Evolutionary conservation across 2,329 filamentous ascomycete species (phyloP).

Genomic region (Malbranchea cinnamomea): DNA sequence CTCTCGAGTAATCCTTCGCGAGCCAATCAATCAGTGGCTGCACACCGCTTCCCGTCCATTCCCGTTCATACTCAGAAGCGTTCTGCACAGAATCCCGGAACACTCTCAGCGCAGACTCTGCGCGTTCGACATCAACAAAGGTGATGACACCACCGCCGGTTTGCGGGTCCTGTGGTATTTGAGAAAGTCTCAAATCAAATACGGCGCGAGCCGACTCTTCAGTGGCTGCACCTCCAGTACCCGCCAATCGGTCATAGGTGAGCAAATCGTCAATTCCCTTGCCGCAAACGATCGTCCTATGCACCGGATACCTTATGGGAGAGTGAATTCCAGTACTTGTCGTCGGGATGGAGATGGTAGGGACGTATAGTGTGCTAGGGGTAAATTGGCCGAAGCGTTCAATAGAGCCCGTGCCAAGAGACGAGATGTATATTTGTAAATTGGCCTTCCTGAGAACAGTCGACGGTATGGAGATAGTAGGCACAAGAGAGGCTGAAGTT

Average conservation of each 20-base stretch:
- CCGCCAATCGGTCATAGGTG: conserved; percentile 20
- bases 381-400: conserved; percentile 35
- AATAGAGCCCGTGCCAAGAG: conserved; percentile 34
- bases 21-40: conserved; percentile 54
- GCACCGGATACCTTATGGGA: conserved; percentile 65
- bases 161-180: conserved; percentile 33
- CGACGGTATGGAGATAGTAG: conserved; percentile 42
- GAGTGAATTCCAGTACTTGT: conserved; percentile 50
- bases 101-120: conserved; percentile 45
- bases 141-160: conserved; percentile 21
- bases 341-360: conserved; percentile 53
- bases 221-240: conserved; percentile 15
- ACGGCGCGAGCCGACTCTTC: conserved; percentile 20
- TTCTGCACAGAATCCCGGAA: conserved; percentile 58
- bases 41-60: conserved; percentile 60
- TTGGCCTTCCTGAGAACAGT: conserved; percentile 39
- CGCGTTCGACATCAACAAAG: conserved; percentile 49
- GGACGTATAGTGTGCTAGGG: conserved; percentile 56
- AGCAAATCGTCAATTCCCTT: conserved; percentile 54
- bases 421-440: conserved; percentile 45
- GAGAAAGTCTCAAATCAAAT: conserved; percentile 27
- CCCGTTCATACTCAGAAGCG: conserved; percentile 54
- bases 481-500: conserved; percentile 36
- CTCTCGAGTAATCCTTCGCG: conserved; percentile 22
- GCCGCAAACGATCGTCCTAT: conserved; percentile 61